Evolutionary conservation across 768 basidiomycete species (phyloP), one percentile per base, ranked within the genome.

Genomic region (Rickenella mellea): DNA sequence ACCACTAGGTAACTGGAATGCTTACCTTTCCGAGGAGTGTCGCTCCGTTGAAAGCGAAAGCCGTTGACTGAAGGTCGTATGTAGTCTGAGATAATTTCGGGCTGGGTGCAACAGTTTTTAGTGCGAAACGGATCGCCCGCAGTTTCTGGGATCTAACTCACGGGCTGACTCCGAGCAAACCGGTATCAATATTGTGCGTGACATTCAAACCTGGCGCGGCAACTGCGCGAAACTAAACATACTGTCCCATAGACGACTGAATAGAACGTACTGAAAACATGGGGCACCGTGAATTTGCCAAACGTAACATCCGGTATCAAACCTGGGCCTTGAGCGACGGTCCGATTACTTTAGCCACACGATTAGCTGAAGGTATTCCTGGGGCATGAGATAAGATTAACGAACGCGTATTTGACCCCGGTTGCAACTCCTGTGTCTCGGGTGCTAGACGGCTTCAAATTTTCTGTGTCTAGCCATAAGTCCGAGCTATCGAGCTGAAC

Each of bases 401-500:
- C 33, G 9, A 10, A 36, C 33, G 19, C 33, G 24, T 36, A 36
- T 3, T 17, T 36, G 33, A 36, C 24, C 19, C 33, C 33, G 11
- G 33, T 19, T 10, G 19, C 8, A 22, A 36, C 19, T 17, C 24
- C 24, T 4, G 33, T 36, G 33, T 36, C 24, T 22, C 19, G 19
- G 11, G 24, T 17, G 33, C 33, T 22, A 10, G 19, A 19, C 11
- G 24, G 33, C 10, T 15, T 36, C 19, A 22, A 17, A 17, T 17
- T 19, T 9, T 17, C 19, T 17, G 33, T 36, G 33, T 36, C 33
- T 17, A 85, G 69, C 78, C 86, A 89, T 22, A 91, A 69, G 61
- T 91, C 88, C 48, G 75, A 83, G 9, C 85, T 88, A 61, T 91
- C 88, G 37, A 91, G 64, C 57, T 91, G 88, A 11, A 88, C 74